A percentile compares a stretch with the other conserved stretches of the same genome.
Conservation (phyloP, 2,329 filamentous ascomycete genomes). For the Fusarium paranaense region DNA sequence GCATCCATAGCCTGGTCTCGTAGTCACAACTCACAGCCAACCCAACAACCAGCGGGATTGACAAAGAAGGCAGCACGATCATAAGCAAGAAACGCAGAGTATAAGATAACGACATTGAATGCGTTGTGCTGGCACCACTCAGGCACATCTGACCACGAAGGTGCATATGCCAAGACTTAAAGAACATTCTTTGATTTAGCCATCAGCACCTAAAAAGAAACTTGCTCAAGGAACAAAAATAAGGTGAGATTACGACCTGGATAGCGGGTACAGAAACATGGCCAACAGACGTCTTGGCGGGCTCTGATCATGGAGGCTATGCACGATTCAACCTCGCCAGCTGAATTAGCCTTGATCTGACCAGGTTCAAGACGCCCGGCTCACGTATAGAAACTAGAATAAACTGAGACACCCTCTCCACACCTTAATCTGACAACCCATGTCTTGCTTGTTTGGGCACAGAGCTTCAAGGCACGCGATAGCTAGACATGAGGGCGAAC, state of each 20-base stretch:
- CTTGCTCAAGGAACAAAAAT: not conserved
- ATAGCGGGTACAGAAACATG: not conserved
- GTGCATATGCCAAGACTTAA: not conserved
- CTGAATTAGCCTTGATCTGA: not conserved
- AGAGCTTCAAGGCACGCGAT: not conserved
- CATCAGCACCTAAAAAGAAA: not conserved
- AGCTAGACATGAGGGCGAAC: not conserved
- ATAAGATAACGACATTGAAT: not conserved
- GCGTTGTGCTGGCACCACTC: not conserved
- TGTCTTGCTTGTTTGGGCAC: not conserved
- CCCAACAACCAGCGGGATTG: not conserved
- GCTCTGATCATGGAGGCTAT: not conserved
- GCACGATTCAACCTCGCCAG: not conserved
- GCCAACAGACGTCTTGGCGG: not conserved
- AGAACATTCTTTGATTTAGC: not conserved
- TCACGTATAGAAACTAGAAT: not conserved
- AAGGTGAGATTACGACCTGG: not conserved
- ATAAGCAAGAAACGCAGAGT: not conserved
- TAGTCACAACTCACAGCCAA: not conserved
- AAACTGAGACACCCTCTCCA: not conserved
- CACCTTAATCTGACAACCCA: not conserved
- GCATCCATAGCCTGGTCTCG: fast-evolving
- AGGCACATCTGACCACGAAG: not conserved
- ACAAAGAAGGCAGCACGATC: not conserved
- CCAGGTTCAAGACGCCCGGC: not conserved